Conservation (phyloP, 139 green algal species). For the Zygnema cylindricum region DNA sequence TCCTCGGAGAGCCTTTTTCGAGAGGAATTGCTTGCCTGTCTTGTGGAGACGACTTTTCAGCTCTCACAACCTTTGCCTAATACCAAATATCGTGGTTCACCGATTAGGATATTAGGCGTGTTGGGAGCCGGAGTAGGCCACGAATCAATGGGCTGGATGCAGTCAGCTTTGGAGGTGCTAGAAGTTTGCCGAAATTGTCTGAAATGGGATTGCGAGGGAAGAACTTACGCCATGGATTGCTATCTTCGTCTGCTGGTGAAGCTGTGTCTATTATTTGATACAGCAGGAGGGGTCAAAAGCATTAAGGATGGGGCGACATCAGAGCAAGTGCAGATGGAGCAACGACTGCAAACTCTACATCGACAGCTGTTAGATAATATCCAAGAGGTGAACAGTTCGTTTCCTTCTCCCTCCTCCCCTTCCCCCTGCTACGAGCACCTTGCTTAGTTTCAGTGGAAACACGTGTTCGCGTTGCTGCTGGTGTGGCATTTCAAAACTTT, state of each 20-base stretch:
- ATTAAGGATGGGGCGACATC: conserved; percentile 30
- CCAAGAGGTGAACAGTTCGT: conserved; percentile 9
- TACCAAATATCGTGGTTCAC: too few species aligned
- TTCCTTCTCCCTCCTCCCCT: neutral
- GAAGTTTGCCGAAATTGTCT: conserved; percentile 52
- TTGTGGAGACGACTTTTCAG: conserved; percentile 59
- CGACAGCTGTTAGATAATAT: conserved; percentile 50
- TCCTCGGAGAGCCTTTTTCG: conserved; percentile 34
- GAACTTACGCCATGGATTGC: conserved; percentile 60
- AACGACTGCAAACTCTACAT: conserved; percentile 47
- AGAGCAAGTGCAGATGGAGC: conserved; percentile 49
- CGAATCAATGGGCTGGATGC: too few species aligned
- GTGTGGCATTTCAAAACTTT: too few species aligned
- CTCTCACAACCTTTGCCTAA: conserved; percentile 9
- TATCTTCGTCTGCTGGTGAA: conserved; percentile 56
- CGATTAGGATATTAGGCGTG: too few species aligned
- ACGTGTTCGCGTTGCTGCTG: neutral
- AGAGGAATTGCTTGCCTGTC: conserved; percentile 54
- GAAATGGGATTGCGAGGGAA: conserved; percentile 46
- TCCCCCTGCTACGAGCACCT: neutral
- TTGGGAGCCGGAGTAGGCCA: too few species aligned
- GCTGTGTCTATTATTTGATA: conserved; percentile 58
- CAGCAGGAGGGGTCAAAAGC: conserved; percentile 37
- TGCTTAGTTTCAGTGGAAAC: neutral
- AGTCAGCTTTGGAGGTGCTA: conserved; percentile 52